phyloP scores from a whole-genome alignment of 2,329 filamentous ascomycete species.

The Botryotinia narcissicola region DNA sequence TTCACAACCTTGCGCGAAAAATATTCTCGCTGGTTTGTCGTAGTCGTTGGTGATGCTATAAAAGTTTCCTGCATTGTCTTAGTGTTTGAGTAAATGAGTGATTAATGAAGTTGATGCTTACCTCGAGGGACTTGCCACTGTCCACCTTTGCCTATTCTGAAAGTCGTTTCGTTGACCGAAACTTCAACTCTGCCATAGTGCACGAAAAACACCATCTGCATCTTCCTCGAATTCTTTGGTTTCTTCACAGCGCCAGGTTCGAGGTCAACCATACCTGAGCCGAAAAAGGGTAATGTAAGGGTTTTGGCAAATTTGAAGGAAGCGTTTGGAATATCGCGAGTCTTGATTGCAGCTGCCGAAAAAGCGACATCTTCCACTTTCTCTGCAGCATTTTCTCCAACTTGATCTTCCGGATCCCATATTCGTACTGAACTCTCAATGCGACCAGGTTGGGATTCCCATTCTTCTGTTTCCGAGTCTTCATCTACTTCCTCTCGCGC shows the following conservation, averaged over 20 bases:
- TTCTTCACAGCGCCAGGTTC: constrained; percentile 80
- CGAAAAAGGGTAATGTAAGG: constrained; percentile 79
- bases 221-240: constrained; percentile 87
- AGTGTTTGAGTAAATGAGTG: constrained; percentile 17
- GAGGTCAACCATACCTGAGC: constrained; percentile 84
- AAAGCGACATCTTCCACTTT: constrained; percentile 55
- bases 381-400: constrained; percentile 53
- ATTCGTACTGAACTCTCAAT: constrained; percentile 61
- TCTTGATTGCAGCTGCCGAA: constrained; percentile 50
- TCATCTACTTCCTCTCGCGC: constrained; percentile 42
- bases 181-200: constrained; percentile 79
- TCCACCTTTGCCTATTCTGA: constrained; percentile 82
- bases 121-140: constrained; percentile 95
- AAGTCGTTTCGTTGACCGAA: constrained; percentile 69
- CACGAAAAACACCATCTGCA: constrained; percentile 97
- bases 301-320: constrained; percentile 89
- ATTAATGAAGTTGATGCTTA: constrained; percentile 47
- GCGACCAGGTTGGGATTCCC: constrained; percentile 66
- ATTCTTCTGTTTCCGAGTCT: constrained; percentile 61
- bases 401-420: constrained; percentile 61
- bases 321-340: constrained; percentile 58
- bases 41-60: constrained; percentile 87
- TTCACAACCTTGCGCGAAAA: constrained; percentile 88
- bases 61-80: constrained; percentile 69
- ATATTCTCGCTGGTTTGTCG: constrained; percentile 70